These are phyloP conservation scores for Podospora sp. DNA, from an alignment of 495 filamentous ascomycete genomes.

Conservation along the genomic window DNA sequence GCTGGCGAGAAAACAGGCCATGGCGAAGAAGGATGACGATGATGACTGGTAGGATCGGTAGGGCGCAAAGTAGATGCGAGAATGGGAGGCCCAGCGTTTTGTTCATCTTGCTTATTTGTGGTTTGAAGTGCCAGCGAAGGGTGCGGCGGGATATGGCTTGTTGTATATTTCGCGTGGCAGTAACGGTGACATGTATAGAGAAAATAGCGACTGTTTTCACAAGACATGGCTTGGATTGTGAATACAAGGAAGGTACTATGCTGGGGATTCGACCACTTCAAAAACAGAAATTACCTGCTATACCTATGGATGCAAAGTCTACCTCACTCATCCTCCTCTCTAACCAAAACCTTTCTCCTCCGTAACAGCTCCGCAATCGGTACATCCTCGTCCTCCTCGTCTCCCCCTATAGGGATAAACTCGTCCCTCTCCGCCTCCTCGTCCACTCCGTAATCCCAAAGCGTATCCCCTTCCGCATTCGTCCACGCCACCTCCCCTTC, in stretches of 20 bases:
- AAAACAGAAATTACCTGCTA: not conserved
- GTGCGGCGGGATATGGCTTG: not conserved
- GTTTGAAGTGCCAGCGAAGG: not conserved
- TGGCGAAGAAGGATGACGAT: slow-evolving; percentile 76
- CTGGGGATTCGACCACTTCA: not conserved
- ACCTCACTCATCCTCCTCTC: slow-evolving; percentile 30
- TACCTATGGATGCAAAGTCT: not conserved
- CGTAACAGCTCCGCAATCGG: slow-evolving; percentile 70
- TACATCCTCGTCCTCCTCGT: slow-evolving; percentile 67
- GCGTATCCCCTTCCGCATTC: slow-evolving; percentile 80
- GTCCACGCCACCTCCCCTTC: slow-evolving; percentile 71
- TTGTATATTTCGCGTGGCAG: not conserved
- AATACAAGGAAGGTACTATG: not conserved
- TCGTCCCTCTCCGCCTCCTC: slow-evolving; percentile 75
- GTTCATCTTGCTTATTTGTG: slow-evolving; percentile 2
- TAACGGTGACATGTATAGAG: not conserved
- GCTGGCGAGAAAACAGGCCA: slow-evolving; percentile 62
- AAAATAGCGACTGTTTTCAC: not conserved
- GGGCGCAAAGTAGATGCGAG: not conserved
- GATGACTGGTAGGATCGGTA: slow-evolving; percentile 58
- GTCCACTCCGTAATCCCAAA: slow-evolving; percentile 90
- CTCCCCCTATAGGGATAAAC: not conserved
- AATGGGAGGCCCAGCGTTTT: not conserved
- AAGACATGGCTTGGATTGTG: not conserved
- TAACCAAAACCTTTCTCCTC: slow-evolving; percentile 44